Percentiles rank a stretch among this genome's conserved stretches.
Conservation (phyloP, 768 basidiomycete genomes). For the Rhodosporidiobolus sp. region DNA sequence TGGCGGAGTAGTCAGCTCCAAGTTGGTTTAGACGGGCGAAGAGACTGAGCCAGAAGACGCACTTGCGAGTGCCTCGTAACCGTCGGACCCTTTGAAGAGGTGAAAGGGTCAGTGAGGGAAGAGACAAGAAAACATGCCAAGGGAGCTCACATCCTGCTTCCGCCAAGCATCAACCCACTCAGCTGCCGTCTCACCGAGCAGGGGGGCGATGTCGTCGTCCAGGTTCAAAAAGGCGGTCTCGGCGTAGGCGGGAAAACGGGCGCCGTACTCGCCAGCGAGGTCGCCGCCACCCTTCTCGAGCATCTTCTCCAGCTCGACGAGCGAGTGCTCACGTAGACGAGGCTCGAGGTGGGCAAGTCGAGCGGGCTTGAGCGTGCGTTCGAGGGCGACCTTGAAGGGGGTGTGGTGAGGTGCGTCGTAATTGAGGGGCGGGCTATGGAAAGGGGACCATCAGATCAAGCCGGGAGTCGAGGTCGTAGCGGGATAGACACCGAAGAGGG, state of each 20-base stretch:
- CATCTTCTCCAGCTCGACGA: not conserved
- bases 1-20: no score
- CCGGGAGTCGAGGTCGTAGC: no score
- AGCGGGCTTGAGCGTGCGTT: conserved; percentile 24
- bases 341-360: not conserved
- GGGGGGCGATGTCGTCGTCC: conserved; percentile 1
- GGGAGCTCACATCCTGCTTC: not conserved
- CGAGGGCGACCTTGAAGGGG: conserved; percentile 20
- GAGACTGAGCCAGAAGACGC: no score
- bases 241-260: conserved; percentile 15
- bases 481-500: no score
- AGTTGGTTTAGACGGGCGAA: no score
- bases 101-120: no score
- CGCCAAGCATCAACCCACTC: conserved; percentile 27
- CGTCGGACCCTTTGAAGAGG: not conserved
- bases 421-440: conserved; percentile 37
- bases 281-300: conserved; percentile 6
- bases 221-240: conserved; percentile 15
- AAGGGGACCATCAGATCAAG: no score
- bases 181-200: conserved; percentile 1
- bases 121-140: no score
- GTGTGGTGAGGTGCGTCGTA: conserved; percentile 29
- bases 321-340: not conserved
- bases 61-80: conserved; percentile 9
- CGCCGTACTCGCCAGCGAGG: conserved; percentile 26